Evolutionary conservation across 2,329 filamentous ascomycete species (phyloP).

Genomic region (Pyrenochaeta sp.): DNA sequence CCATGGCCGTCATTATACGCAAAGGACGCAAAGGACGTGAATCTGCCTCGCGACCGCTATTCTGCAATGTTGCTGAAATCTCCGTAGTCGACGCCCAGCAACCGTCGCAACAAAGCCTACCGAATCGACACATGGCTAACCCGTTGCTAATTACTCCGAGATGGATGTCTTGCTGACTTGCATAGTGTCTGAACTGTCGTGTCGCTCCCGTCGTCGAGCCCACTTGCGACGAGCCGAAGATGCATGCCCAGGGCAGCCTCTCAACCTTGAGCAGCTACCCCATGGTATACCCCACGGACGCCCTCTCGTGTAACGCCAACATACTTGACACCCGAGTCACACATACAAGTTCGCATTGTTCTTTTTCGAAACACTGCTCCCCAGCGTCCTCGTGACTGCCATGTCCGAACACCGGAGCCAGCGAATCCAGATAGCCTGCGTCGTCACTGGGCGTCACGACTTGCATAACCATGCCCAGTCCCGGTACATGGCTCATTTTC

Average conservation of each 20-base stretch:
- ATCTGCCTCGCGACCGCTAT: no score
- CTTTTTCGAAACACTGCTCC: slow-evolving; percentile 17
- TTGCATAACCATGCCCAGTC: slow-evolving; percentile 11
- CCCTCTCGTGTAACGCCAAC: slow-evolving; percentile 5
- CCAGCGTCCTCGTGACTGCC: slow-evolving; percentile 28
- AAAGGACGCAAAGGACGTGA: no score
- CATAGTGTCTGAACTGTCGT: slow-evolving; percentile 12
- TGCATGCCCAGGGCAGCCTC: slow-evolving; percentile 9
- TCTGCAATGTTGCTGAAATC: no score
- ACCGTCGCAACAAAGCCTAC: background rate
- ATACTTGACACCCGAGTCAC: slow-evolving; percentile 4
- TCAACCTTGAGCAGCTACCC: background rate
- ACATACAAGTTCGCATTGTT: no score
- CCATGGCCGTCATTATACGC: background rate
- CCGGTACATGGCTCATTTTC: slow-evolving; percentile 18
- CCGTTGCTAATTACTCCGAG: background rate
- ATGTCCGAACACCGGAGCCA: slow-evolving; percentile 23
- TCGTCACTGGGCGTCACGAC: slow-evolving; percentile 13
- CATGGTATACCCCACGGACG: slow-evolving; percentile 14
- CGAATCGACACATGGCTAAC: background rate
- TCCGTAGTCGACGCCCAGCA: background rate
- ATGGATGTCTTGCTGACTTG: slow-evolving; percentile 22
- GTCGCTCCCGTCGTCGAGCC: slow-evolving; percentile 3
- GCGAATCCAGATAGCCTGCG: slow-evolving; percentile 12
- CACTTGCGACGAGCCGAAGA: slow-evolving; percentile 13